Evolutionary conservation across 306 rosid genomes (phyloP), one percentile per base, ranked within the genome.

Genomic region (Prunus armeniaca): DNA sequence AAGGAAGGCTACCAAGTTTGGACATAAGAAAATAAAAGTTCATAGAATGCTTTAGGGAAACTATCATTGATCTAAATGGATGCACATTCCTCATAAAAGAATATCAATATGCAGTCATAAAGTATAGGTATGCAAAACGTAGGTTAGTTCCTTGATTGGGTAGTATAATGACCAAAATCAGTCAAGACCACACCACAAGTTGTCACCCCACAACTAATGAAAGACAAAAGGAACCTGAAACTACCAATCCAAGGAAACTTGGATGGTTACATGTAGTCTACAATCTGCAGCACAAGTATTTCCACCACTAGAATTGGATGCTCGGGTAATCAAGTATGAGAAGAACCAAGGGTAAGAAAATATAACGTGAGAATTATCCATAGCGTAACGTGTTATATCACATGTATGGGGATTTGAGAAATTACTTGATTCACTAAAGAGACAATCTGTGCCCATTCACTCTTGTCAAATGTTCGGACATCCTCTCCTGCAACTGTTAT

Each of bases 401-500:
- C 66, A 77, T 70, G 22, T 55, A n/a, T 32, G 76, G 61, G 51
- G 75, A 68, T 64, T 52, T 56, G 72, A 76, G 69, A 76, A 54
- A 79, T 55, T 86, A 95, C 97, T 82, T 95, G 98, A 78, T 90
- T 95, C 67, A 95, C 98, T 49, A 89, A 86, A 19, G 97, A 90
- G 64, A 95, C 88, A 58, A 87, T 88, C 45, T 86, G 88, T 58
- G 98, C 95, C 98, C 98, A 94, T 89, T 92, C 97, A 11, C 87
- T 90, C 88, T 95, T 95, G 87, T 95, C 96, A 84, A 95, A 90
- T 81, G 96, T 86, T 46, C 97, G 92, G 69, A 89, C 82, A 84
- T 95, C 98, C 78, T 95, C 98, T 74, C 87, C 96, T 28, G 84
- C 94, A 82, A 95, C 97, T 71, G 91, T 92, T 75, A 95, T 89